Conservation (phyloP, 2,329 filamentous ascomycete genomes). For the Whalleya microplaca region DNA sequence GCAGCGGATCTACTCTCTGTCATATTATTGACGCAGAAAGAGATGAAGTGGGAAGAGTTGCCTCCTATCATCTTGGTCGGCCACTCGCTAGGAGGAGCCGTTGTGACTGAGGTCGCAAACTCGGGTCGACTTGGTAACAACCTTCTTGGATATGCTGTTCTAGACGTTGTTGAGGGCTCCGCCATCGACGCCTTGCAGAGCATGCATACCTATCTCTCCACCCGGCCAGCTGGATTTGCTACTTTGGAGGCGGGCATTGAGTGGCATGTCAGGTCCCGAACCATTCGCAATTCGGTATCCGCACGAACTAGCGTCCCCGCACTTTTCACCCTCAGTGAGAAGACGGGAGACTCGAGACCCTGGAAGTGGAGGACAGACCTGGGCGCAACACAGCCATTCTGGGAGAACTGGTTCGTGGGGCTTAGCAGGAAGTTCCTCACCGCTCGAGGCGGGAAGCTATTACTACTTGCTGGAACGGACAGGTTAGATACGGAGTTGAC, state of each 20-base stretch:
- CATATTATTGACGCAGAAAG: slow-evolving; percentile 65
- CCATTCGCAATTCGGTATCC: slow-evolving; percentile 80
- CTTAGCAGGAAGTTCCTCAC: slow-evolving; percentile 86
- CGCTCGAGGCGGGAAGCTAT: slow-evolving; percentile 63
- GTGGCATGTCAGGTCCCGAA: slow-evolving; percentile 91
- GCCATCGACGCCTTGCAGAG: slow-evolving; percentile 92
- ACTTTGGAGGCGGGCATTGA: slow-evolving; percentile 80
- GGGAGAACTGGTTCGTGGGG: slow-evolving; percentile 91
- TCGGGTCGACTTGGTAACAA: slow-evolving; percentile 66
- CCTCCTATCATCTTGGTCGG: slow-evolving; percentile 84
- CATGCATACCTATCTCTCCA: slow-evolving; percentile 91
- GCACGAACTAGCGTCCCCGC: slow-evolving; percentile 87
- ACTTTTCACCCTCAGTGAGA: slow-evolving; percentile 56
- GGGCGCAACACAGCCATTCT: slow-evolving; percentile 82
- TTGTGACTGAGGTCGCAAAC: slow-evolving; percentile 82
- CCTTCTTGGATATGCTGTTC: slow-evolving; percentile 82
- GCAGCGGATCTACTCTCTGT: slow-evolving; percentile 73
- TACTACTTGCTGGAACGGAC: slow-evolving; percentile 39
- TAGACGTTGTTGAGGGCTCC: slow-evolving; percentile 95
- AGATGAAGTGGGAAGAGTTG: slow-evolving; percentile 73
- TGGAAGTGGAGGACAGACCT: slow-evolving; percentile 91
- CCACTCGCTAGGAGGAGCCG: slow-evolving; percentile 90
- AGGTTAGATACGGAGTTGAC: slow-evolving; percentile 41
- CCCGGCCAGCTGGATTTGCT: slow-evolving; percentile 77
- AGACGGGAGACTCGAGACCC: slow-evolving; percentile 44